phyloP scores from a whole-genome alignment of 2,329 filamentous ascomycete genomes.

The Nemania abortiva region DNA sequence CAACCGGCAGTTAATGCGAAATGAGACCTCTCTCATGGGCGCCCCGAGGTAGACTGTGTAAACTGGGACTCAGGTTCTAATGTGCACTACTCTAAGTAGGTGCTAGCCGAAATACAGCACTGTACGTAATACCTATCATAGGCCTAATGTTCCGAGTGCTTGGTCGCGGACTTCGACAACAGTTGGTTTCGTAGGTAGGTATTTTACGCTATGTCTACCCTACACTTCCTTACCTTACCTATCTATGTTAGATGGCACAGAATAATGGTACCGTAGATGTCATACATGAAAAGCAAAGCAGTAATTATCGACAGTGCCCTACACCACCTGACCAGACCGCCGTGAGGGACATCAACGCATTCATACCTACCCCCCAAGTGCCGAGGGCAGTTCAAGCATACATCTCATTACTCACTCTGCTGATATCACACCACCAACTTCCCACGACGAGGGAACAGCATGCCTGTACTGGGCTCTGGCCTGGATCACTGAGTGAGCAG shows the following conservation, averaged over 20 bases:
- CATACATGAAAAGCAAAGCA: conserved; percentile 1
- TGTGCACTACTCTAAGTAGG: neutral
- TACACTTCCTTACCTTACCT: neutral
- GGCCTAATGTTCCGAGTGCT: neutral
- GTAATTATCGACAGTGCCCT: neutral
- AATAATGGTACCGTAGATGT: neutral
- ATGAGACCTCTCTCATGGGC: neutral
- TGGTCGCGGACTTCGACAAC: conserved; percentile 8
- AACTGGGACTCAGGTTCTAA: neutral
- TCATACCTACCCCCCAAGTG: conserved; percentile 15
- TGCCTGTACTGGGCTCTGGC: conserved; percentile 23
- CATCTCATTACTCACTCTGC: conserved; percentile 28
- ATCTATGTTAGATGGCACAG: neutral
- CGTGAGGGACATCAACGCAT: neutral
- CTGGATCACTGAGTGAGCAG: conserved; percentile 17
- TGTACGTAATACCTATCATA: no score
- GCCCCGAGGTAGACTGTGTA: neutral
- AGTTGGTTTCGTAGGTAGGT: neutral
- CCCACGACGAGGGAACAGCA: conserved; percentile 23
- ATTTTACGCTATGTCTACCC: neutral
- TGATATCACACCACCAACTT: conserved; percentile 31
- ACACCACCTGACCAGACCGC: neutral
- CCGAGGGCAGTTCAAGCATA: conserved; percentile 28
- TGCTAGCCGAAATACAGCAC: no score
- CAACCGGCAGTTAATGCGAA: conserved; percentile 6